Percentiles rank a stretch among this genome's conserved stretches.
Evolutionary conservation across 495 filamentous ascomycete species (phyloP).

Genomic region (Ascobolus immersus): DNA sequence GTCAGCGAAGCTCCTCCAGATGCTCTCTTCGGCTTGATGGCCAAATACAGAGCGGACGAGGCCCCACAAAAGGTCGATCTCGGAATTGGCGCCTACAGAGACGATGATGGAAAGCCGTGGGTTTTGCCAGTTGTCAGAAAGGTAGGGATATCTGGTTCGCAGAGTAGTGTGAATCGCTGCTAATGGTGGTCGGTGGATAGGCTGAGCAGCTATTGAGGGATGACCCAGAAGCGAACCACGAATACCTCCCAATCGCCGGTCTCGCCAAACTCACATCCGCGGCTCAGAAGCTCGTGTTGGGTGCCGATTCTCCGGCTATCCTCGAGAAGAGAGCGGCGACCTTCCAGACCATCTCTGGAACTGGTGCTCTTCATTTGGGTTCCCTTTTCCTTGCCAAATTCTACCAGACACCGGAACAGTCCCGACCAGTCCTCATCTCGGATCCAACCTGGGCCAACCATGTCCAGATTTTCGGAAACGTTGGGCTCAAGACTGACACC

Average conservation of each 20-base stretch:
- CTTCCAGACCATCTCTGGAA: slow-evolving; percentile 70
- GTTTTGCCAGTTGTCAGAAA: slow-evolving; percentile 87
- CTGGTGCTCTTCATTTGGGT: slow-evolving; percentile 71
- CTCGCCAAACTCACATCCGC: slow-evolving; percentile 60
- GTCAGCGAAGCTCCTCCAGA: slow-evolving; percentile 81
- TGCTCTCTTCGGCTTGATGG: slow-evolving; percentile 80
- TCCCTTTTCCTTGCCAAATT: slow-evolving; percentile 64
- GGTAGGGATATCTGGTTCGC: slow-evolving; percentile 25
- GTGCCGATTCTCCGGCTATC: slow-evolving; percentile 52
- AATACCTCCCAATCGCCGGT: slow-evolving; percentile 93
- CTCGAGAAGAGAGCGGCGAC: slow-evolving; percentile 54
- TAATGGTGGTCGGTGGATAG: slow-evolving; percentile 20
- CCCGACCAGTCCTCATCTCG: slow-evolving; percentile 65
- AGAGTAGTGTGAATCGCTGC: not conserved
- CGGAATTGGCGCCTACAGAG: slow-evolving; percentile 88
- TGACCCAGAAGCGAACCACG: slow-evolving; percentile 80
- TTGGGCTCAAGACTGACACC: slow-evolving; percentile 43
- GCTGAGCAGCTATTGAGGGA: slow-evolving; percentile 68
- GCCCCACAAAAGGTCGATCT: slow-evolving; percentile 80
- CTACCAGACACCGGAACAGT: slow-evolving; percentile 31
- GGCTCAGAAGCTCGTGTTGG: slow-evolving; percentile 71
- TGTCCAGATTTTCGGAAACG: slow-evolving; percentile 93
- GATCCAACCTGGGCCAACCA: slow-evolving; percentile 96
- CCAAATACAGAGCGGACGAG: slow-evolving; percentile 61
- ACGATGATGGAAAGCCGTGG: slow-evolving; percentile 95